Evolutionary conservation across 257 asterid genomes (phyloP).

Genomic region (Capsicum pubescens): DNA sequence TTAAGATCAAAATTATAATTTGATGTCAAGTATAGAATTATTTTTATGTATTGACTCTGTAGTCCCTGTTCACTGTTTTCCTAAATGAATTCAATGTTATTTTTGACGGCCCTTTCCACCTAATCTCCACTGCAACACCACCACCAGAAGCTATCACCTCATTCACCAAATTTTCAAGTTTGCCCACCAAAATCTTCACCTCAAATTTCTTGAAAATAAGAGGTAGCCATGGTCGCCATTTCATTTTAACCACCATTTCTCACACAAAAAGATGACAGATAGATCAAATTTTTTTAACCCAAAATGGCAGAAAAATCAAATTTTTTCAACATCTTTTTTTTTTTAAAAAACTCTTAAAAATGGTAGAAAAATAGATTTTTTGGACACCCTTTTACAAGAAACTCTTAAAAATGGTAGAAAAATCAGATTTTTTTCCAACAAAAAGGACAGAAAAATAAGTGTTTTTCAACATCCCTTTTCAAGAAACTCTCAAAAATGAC

Average conservation of each 20-base stretch:
- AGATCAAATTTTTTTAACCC: background rate
- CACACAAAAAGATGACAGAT: background rate
- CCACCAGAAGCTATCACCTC: constrained; percentile 40
- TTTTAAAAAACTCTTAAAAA: background rate
- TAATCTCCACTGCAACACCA: constrained; percentile 60
- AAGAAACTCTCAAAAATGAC: too few species aligned
- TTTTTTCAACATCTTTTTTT: background rate
- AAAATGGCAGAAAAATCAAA: too few species aligned
- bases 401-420: background rate
- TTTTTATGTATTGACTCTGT: too few species aligned
- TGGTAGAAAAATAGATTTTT: background rate
- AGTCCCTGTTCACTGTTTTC: constrained; percentile 65
- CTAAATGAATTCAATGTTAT: constrained; percentile 53
- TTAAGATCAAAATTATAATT: too few species aligned
- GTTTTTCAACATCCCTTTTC: too few species aligned
- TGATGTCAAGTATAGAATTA: too few species aligned
- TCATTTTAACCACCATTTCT: constrained; percentile 86
- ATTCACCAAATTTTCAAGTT: constrained; percentile 54
- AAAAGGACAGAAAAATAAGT: too few species aligned
- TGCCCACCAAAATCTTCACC: constrained; percentile 61
- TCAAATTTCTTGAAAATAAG: constrained; percentile 62
- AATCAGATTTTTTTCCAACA: background rate
- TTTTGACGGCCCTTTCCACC: constrained; percentile 63
- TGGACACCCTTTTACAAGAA: background rate
- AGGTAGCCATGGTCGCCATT: constrained; percentile 99